Evolutionary conservation across 148 eudicot species (phyloP).

Genomic region (Vaccinium vitisidaea): DNA sequence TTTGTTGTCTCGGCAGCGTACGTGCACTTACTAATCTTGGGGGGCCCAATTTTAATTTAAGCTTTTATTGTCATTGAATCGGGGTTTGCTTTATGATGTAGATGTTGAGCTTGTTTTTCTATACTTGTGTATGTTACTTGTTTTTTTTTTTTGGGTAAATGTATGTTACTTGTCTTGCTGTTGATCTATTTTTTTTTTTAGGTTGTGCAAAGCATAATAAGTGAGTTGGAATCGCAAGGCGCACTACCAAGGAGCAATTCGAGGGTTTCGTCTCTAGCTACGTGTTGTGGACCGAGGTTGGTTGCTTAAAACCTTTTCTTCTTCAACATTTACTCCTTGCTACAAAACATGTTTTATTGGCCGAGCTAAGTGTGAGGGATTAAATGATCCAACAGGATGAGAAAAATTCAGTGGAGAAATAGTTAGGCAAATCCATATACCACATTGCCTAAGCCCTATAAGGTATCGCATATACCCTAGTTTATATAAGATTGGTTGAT

Average conservation of each 20-base stretch:
- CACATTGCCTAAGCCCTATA: not conserved
- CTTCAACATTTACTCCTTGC: not conserved
- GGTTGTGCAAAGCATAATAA: conserved; percentile 97
- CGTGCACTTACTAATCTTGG: not conserved
- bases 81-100: too few species aligned
- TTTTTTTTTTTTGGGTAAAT: conserved; percentile 42
- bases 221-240: conserved; percentile 96
- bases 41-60: not conserved
- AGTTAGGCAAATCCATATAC: not conserved
- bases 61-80: not conserved
- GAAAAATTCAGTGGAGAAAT: not conserved
- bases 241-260: conserved; percentile 97
- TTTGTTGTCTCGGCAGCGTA: not conserved
- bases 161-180: conserved; percentile 1
- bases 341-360: not conserved
- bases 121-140: not conserved
- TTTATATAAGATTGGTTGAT: not conserved
- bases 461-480: not conserved
- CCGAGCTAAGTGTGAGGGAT: not conserved
- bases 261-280: conserved; percentile 95
- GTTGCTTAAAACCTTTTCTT: conserved; percentile 15
- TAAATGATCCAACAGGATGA: not conserved
- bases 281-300: conserved; percentile 98
- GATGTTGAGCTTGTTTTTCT: not conserved
- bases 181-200: conserved; percentile 21